Evolutionary conservation across 1,139 yeast genomes (phyloP).

Genomic region (Oligophagozyma castellii): DNA sequence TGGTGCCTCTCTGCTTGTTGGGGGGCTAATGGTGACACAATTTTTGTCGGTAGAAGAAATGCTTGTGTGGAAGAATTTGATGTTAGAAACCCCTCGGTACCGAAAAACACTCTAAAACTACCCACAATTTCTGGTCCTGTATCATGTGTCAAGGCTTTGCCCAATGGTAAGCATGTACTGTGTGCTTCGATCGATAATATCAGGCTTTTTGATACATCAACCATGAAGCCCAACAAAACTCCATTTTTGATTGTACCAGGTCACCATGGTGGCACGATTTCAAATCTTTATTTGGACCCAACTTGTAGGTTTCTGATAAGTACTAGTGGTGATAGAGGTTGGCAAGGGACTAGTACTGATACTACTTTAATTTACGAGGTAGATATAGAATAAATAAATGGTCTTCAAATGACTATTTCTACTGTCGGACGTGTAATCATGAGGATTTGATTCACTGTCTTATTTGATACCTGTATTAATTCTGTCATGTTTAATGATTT

Average conservation of each 20-base stretch:
- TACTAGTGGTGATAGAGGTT: conserved; percentile 90
- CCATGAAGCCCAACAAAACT: conserved; percentile 19
- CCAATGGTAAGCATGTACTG: conserved; percentile 62
- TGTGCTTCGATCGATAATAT: conserved; percentile 90
- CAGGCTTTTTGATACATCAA: conserved; percentile 48
- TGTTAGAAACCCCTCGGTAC: conserved; percentile 42
- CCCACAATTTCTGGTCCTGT: conserved; percentile 91
- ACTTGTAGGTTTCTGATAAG: conserved; percentile 79
- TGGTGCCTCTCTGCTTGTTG: conserved; percentile 94
- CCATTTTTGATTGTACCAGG: conserved; percentile 50
- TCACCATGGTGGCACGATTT: conserved; percentile 51
- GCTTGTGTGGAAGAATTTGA: conserved; percentile 80
- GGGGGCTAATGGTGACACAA: conserved; percentile 69
- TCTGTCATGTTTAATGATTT: too few relatives aligned
- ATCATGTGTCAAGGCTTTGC: conserved; percentile 66
- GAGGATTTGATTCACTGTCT: too few relatives aligned
- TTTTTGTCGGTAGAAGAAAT: conserved; percentile 82
- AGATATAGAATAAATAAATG: conserved; percentile 22
- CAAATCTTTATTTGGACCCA: conserved; percentile 68
- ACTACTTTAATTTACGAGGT: conserved; percentile 72
- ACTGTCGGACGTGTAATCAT: too few relatives aligned
- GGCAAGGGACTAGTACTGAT: conserved; percentile 79
- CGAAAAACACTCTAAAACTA: conserved; percentile 49
- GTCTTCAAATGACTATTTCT: too few relatives aligned
- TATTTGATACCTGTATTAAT: too few relatives aligned